Percentiles rank a stretch among this genome's conserved stretches.
phyloP scores from a whole-genome alignment of 2,329 filamentous ascomycete genomes.

The Penicillium sp. region DNA sequence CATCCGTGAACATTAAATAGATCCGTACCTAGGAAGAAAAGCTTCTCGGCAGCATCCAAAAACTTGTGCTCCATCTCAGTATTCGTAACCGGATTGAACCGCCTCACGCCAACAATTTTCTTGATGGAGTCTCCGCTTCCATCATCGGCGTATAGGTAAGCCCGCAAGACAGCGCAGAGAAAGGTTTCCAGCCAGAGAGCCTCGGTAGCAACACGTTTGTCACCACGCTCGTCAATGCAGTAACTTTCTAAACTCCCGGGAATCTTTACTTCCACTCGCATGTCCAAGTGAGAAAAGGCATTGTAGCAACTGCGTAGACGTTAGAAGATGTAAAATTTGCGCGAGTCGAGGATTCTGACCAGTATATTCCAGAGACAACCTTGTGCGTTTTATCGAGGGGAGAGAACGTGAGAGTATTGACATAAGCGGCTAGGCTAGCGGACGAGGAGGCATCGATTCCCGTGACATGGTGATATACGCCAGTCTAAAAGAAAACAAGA shows the following conservation, averaged over 20 bases:
- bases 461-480: conserved; percentile 96
- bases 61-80: conserved; percentile 98
- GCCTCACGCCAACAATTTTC: conserved; percentile 92
- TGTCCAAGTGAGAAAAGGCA: conserved; percentile 95
- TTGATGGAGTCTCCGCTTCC: conserved; percentile 91
- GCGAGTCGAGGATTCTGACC: conserved; percentile 53
- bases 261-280: conserved; percentile 97
- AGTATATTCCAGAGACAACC: conserved; percentile 91
- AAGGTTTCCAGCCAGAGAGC: conserved; percentile 97
- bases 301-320: conserved; percentile 75
- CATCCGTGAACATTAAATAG: neutral
- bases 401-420: conserved; percentile 93
- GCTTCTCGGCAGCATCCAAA: conserved; percentile 83
- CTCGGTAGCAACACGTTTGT: conserved; percentile 89
- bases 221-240: conserved; percentile 93
- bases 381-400: conserved; percentile 81
- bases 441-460: conserved; percentile 97
- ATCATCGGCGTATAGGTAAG: conserved; percentile 95
- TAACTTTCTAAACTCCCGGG: conserved; percentile 96
- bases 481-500: conserved; percentile 57
- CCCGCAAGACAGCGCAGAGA: conserved; percentile 86
- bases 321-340: conserved; percentile 10
- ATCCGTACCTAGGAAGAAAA: conserved; percentile 80
- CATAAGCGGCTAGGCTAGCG: conserved; percentile 93
- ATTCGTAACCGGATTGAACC: conserved; percentile 96